Base-by-base conservation (phyloP, 495 filamentous ascomycete genomes). In the Bathelium albidoporum region DNA sequence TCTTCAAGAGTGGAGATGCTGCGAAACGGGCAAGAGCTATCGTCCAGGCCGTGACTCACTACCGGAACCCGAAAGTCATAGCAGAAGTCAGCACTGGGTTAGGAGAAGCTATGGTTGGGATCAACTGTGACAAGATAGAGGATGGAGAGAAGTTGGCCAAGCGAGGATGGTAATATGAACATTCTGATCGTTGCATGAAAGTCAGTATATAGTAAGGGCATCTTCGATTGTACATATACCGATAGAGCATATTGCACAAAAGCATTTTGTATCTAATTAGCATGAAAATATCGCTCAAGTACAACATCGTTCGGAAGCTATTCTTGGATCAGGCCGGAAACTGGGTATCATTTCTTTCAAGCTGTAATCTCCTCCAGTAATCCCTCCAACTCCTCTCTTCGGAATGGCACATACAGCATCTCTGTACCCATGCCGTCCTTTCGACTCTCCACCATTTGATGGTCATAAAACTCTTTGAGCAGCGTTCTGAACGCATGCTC, bases 391-490 rank as follows among this genome's bases (percentile, higher is more conserved):
- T 97, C 94, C 64, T 96, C 90, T 66, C 85, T 87, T 62, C 87
- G 81, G 70, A 96, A 87, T 4, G 94, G 95, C 16, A 96, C 84
- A 59, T 87, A 88, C 34, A 98, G 74, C 16, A 93, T 78, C 70
- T 97, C 95, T 36, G 87, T 88, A 0, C 94, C 94, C 61, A 88
- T 78, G 1, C 81, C 82, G 77, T 97, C 93, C 76, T 91, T 92
- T 64, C 87, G 83, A 61, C 86, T 90, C 24, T 87, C 88, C 64
- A 98, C 85, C 87, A 97, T 97, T 69, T 96, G 90, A 76, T 98
- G 94, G 68, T 98, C 94, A 71, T 95, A 89, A 74, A 98, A 90
- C 82, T 98, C 94, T 76, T 97, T 97, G 69, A 98, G 73, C 74
- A 98, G 65, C 32, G 90, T 93, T 65, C 94, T 81, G 75, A 97